A percentile compares a stretch with the other conserved stretches of the same genome.
Evolutionary conservation across 2,329 filamentous ascomycete species (phyloP).

Genomic region (Cyphellophora europaea): DNA sequence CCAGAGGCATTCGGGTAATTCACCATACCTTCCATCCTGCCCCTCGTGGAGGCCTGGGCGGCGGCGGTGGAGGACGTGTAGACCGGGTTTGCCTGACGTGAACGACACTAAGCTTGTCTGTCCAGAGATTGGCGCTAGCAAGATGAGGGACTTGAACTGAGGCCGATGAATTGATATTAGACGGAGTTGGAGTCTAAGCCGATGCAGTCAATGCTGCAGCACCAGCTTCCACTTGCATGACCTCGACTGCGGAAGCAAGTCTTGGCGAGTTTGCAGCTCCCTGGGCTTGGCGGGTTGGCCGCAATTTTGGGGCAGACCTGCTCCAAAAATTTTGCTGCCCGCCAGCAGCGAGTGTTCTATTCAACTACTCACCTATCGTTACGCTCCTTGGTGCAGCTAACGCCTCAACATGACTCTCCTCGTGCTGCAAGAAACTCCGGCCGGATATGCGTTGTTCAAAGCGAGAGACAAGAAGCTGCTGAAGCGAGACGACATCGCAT

Average conservation of each 20-base stretch:
- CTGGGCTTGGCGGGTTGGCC: neutral
- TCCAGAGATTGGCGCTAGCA: neutral
- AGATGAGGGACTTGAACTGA: neutral
- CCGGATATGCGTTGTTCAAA: constrained; percentile 97
- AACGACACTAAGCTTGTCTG: neutral
- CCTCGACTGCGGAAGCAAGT: no score
- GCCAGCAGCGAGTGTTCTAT: neutral
- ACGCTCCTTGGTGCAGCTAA: neutral
- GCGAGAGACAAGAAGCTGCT: constrained; percentile 97
- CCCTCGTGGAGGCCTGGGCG: neutral
- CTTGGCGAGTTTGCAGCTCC: neutral
- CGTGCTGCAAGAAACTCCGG: constrained; percentile 87
- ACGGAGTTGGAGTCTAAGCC: neutral
- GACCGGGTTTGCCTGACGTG: neutral
- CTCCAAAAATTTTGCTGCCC: neutral
- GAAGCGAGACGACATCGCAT: constrained; percentile 70
- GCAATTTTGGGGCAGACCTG: neutral
- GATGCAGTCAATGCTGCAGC: neutral
- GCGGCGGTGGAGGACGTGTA: neutral
- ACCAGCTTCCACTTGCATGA: neutral
- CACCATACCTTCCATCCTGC: constrained; percentile 14
- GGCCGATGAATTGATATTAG: neutral
- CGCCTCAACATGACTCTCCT: constrained; percentile 67
- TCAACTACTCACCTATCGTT: neutral
- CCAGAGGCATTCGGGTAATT: neutral